These are phyloP conservation scores for Austroboletus eburneus DNA, from an alignment of 768 basidiomycete genomes.

Conservation along the genomic window DNA sequence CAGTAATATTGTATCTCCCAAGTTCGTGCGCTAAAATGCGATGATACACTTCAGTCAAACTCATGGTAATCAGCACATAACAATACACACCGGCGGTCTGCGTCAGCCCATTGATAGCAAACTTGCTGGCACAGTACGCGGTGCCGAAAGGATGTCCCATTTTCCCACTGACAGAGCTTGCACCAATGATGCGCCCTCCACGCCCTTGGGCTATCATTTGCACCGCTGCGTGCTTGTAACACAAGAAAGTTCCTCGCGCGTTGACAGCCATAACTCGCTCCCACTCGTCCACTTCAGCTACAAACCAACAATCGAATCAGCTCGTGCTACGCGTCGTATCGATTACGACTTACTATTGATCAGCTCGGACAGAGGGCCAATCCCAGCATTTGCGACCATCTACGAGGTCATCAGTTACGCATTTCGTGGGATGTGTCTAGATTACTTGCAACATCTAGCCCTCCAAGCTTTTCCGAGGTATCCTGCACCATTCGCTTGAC, in stretches of 20 bases:
- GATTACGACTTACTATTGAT: constrained; percentile 3
- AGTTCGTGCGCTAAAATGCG: constrained; percentile 26
- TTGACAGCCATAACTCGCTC: constrained; percentile 48
- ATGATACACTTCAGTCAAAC: neutral
- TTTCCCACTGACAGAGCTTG: constrained; percentile 16
- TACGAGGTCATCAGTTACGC: neutral
- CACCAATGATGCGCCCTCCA: constrained; percentile 54
- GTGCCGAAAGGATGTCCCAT: neutral
- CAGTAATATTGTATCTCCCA: constrained; percentile 34
- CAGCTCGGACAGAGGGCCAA: neutral
- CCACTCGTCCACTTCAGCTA: constrained; percentile 36
- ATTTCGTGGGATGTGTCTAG: neutral
- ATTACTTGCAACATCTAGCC: constrained; percentile 44
- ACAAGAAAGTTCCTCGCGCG: constrained; percentile 53
- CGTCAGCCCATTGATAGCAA: constrained; percentile 39
- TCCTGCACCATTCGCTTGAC: constrained; percentile 39
- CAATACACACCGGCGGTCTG: constrained; percentile 33
- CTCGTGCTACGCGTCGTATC: neutral
- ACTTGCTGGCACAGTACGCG: constrained; percentile 38
- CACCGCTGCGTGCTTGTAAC: constrained; percentile 59
- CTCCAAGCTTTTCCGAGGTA: constrained; percentile 32
- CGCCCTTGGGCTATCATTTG: constrained; percentile 54
- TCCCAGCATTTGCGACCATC: constrained; percentile 29
- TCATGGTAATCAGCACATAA: neutral
- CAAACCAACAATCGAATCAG: neutral